Evolutionary conservation across 1,284 basidiomycete genomes (phyloP).

Genomic region (Hymenochaete sp.): DNA sequence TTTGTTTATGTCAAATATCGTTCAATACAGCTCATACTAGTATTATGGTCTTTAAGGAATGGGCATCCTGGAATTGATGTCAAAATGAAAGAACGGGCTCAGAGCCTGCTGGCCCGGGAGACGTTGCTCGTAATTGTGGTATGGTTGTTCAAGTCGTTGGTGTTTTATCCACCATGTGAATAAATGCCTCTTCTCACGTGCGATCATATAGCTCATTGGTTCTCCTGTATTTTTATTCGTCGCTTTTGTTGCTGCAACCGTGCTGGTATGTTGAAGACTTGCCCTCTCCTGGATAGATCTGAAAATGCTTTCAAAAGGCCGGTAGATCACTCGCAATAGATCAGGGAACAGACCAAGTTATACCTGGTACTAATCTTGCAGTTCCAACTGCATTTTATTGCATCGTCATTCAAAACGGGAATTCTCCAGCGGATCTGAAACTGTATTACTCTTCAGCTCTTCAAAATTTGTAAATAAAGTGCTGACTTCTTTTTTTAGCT

Average conservation of each 20-base stretch:
- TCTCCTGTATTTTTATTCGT: slow-evolving; percentile 12
- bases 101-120: no score
- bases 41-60: no score
- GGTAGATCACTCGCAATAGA: slow-evolving; percentile 3
- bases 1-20: no score
- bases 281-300: no score
- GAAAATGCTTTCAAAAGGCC: slow-evolving; percentile 1
- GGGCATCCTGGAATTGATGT: no score
- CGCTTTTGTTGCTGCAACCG: slow-evolving; percentile 4
- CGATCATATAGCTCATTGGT: slow-evolving; percentile 10
- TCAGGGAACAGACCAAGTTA: neutral
- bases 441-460: slow-evolving; percentile 4
- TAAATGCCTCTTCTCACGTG: no score
- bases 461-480: no score
- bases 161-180: no score
- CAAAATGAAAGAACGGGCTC: no score
- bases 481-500: neutral
- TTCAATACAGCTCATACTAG: no score
- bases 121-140: no score
- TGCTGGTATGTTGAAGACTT: slow-evolving; percentile 5
- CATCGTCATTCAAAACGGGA: slow-evolving; percentile 13
- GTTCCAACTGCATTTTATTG: slow-evolving; percentile 17
- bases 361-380: slow-evolving; percentile 14
- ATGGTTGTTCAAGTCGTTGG: no score
- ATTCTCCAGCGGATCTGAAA: slow-evolving; percentile 6